These are phyloP conservation scores for Leccinum pachyderme DNA, from an alignment of 1,284 basidiomycete species.

Conservation along the genomic window DNA sequence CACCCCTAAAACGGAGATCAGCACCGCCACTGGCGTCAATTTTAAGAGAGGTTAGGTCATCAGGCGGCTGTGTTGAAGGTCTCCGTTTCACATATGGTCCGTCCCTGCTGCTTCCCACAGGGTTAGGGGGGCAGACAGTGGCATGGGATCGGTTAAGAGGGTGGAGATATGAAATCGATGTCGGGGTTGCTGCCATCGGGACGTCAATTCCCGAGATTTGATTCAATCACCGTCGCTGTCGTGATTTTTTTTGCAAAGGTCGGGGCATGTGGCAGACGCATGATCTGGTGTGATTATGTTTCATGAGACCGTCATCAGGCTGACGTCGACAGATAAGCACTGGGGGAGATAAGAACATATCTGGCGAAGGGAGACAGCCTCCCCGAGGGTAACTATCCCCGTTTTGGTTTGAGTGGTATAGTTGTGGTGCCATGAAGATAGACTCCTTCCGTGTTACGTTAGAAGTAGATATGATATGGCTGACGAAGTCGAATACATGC, in stretches of 20 bases:
- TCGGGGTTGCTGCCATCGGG: neutral
- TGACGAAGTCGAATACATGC: neutral
- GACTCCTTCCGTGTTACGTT: neutral
- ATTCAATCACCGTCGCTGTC: neutral
- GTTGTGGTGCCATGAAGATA: too few species aligned
- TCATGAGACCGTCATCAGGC: neutral
- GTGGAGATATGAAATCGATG: neutral
- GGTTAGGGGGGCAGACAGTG: neutral
- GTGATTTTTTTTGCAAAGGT: neutral
- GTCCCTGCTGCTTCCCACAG: neutral
- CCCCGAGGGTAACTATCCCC: neutral
- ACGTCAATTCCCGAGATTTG: neutral
- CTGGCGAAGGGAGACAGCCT: neutral
- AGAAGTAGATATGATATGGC: neutral
- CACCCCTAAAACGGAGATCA: too few species aligned
- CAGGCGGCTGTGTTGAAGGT: too few species aligned
- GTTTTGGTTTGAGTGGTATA: neutral
- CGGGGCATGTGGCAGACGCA: neutral
- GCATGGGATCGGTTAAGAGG: neutral
- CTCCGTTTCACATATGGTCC: too few species aligned
- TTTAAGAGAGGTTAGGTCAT: too few species aligned
- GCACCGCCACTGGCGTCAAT: too few species aligned
- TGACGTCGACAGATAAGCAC: neutral
- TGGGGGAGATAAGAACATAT: neutral
- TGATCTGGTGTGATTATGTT: neutral